Evolutionary conservation across 2,329 filamentous ascomycete genomes (phyloP), one percentile per base, ranked within the genome.

Genomic region (Fusarium odoratissimum): DNA sequence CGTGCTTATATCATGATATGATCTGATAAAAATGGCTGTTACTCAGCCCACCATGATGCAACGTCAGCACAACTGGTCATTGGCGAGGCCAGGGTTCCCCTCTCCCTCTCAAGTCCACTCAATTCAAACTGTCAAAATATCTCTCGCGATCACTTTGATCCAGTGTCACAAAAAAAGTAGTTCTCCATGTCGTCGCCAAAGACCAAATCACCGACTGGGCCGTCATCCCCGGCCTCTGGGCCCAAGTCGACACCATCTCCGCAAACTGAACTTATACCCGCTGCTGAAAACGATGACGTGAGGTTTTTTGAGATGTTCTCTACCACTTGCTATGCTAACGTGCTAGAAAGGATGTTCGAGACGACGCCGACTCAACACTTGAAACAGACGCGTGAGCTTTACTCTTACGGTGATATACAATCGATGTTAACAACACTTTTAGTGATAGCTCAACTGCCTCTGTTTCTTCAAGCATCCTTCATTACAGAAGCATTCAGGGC

Each of bases 361-460:
- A 38, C 7, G 49, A 52, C 23, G 19, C 49, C 23, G 49, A 52
- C 19, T 52, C 49, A 4, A 37, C 49, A 1, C 49, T 52, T n/a
- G 49, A 37, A 5, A 28, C 33, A 21, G 33, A 52, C 13, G 31
- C 33, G 49, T 52, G 16, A 52, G 23, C 8, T 21, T 37, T 8
- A 21, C n/a, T 28, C 3, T 6, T 21, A 1, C 49, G 7, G 3
- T 2, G 7, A 21, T 38, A 2, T 6, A n/a, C 7, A 28, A 3
- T 9, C 17, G 17, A 28, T 30, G 16, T 0, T 40, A 1, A 60
- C 2, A 16, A 2, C 8, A 0, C 8, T 14, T n/a, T 5, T 12
- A 64, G 62, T 21, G 40, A 55, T 16, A 71, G 67, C 19, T 71
- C 66, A 2, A 71, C 67, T 19, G 67, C 67, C 6, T 71, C 67